Evolutionary conservation across 129 eudicot species (phyloP).

Genomic region (Chrysanthemum lavandulifolium): DNA sequence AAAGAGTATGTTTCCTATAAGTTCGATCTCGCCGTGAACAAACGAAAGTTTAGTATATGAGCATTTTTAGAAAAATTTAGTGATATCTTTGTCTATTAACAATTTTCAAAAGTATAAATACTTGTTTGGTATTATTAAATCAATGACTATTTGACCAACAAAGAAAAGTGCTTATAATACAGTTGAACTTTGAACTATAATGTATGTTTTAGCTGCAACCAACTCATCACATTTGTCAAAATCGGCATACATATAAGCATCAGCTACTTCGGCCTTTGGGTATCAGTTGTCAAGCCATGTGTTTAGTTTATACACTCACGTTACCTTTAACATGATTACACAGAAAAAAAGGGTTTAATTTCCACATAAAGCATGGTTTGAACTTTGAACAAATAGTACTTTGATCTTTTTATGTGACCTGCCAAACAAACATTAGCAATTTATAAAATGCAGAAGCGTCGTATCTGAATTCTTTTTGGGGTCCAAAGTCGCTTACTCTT

Average conservation of each 20-base stretch:
- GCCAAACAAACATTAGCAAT: too few relatives aligned
- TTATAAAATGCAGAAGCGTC: not conserved
- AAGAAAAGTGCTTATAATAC: not conserved
- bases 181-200: not conserved
- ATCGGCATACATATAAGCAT: not conserved
- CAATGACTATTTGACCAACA: not conserved
- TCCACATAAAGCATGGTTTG: constrained; percentile 1
- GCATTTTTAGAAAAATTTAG: too few relatives aligned
- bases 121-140: not conserved
- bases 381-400: not conserved
- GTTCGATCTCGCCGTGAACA: too few relatives aligned
- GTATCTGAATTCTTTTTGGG: not conserved
- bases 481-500: not conserved
- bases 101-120: too few relatives aligned
- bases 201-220: not conserved
- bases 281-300: not conserved
- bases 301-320: not conserved
- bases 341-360: not conserved
- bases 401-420: too few relatives aligned
- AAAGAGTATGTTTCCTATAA: too few relatives aligned
- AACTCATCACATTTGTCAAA: not conserved
- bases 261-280: not conserved
- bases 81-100: too few relatives aligned
- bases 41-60: too few relatives aligned
- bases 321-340: too few relatives aligned